Conservation (phyloP, 2,329 filamentous ascomycete species). For the Alternaria sp. region DNA sequence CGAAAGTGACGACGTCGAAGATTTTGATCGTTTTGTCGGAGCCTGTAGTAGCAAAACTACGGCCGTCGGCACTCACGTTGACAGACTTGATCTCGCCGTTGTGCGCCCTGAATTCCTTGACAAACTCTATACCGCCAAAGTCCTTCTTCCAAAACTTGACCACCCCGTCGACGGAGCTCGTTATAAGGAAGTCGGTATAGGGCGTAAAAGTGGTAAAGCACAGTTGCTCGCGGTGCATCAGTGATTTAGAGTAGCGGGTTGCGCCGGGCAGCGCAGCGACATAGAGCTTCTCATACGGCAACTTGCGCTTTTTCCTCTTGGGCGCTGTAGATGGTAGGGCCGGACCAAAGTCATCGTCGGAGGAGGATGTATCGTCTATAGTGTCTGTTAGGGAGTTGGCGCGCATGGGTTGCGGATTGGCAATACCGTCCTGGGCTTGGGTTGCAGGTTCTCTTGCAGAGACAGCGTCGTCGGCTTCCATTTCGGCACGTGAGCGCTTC, state of each 20-base stretch:
- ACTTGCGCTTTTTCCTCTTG: constrained; percentile 88
- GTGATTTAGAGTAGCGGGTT: constrained; percentile 85
- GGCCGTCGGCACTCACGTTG: constrained; percentile 85
- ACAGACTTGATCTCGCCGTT: constrained; percentile 83
- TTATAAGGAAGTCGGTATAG: constrained; percentile 92
- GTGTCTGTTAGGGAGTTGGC: constrained; percentile 14
- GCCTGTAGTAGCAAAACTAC: constrained; percentile 91
- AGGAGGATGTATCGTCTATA: constrained; percentile 63
- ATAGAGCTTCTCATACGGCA: constrained; percentile 96
- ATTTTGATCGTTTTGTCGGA: constrained; percentile 81
- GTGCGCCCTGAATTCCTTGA: constrained; percentile 97
- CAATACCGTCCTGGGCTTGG: constrained; percentile 26
- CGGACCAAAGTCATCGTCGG: constrained; percentile 87
- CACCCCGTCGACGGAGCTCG: constrained; percentile 90
- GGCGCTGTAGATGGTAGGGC: constrained; percentile 81
- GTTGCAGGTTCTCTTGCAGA: constrained; percentile 18
- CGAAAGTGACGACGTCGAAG: constrained; percentile 80
- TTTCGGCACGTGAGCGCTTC: constrained; percentile 39
- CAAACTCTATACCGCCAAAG: constrained; percentile 89
- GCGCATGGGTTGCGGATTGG: constrained; percentile 12
- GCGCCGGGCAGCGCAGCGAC: constrained; percentile 84
- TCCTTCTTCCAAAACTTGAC: constrained; percentile 99
- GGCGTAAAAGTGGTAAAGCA: constrained; percentile 89
- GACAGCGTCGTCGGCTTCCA: constrained; percentile 32
- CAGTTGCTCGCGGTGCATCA: constrained; percentile 98